Evolutionary conservation across 2,329 filamentous ascomycete species (phyloP).

Genomic region (Fusarium mundagurra): DNA sequence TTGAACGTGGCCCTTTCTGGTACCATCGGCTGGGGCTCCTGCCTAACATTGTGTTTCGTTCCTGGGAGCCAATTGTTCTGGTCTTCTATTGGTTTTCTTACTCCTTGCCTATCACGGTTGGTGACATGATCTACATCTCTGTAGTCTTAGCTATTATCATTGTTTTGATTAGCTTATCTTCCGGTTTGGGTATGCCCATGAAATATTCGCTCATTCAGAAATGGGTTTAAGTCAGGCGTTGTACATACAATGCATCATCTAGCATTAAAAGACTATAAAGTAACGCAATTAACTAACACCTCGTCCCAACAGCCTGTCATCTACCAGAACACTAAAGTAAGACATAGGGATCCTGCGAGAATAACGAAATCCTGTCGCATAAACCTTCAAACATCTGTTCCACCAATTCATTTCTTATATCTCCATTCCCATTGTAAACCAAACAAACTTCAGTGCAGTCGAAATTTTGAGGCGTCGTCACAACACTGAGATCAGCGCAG

Average conservation of each 20-base stretch:
- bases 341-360: neutral
- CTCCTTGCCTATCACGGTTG: no score
- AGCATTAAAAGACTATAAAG: fast-evolving
- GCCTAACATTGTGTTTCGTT: no score
- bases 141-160: no score
- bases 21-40: no score
- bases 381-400: constrained; percentile 22
- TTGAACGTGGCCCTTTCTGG: no score
- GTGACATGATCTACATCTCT: no score
- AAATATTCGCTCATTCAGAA: neutral
- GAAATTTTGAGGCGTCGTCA: constrained; percentile 31
- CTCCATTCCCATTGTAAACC: constrained; percentile 19
- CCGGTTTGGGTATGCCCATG: no score
- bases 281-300: neutral
- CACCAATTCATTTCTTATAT: neutral
- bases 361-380: constrained; percentile 14
- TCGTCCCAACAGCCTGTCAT: fast-evolving
- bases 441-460: constrained; percentile 32
- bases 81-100: no score
- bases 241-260: fast-evolving
- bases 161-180: no score
- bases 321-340: neutral
- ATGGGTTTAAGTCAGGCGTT: fast-evolving
- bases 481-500: constrained; percentile 35
- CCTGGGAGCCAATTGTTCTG: no score